Base-by-base conservation (phyloP, 805 yeast genomes). In the Nakazawaea ambrosiae region DNA sequence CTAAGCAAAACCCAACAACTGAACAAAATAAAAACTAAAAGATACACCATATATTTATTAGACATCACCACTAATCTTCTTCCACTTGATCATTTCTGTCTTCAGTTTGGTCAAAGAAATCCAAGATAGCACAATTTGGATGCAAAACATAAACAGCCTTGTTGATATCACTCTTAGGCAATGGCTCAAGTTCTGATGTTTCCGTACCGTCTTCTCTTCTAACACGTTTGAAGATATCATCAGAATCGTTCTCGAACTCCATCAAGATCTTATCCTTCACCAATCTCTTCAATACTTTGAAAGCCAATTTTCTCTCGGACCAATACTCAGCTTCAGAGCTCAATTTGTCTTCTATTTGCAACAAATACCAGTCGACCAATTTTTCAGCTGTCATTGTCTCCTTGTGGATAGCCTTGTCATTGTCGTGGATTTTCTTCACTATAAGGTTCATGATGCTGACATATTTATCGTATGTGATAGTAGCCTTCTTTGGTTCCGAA, bases 391-490 rank as follows among this genome's bases (percentile, higher is more conserved):
- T 74, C 40, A 84, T 60, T 20, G 66, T 70, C 4, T 72, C 66
- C 9, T 59, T 66, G 2, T 57, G 56, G 3, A 41, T 36, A 4
- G 37, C 18, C 24, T 65, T 70, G 41, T 75, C 78, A 41, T 70
- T 72, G 39, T 73, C 75, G n/a, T 75, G 66, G 33, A 60, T 61
- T 49, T 75, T 74, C 36, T 71, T 68, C 20, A 89, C 88, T 45
- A 89, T 65, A 43, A 81, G 58, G 54, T 86, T 84, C 81, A 86
- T 84, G 67, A 89, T 84, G 32, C 78, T 70, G 20, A 83, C 81
- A 57, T 87, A 90, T 56, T 83, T 84, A 53, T 90, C 97, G 55
- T 87, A 87, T 1, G 95, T 69, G 37, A 92, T 76, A 7, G 78
- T 63, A 16, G 72, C 60, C 49, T 71, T 72, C 59, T 24, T 42